Evolutionary conservation across 2,329 filamentous ascomycete species (phyloP).

Genomic region (Alternaria atra): DNA sequence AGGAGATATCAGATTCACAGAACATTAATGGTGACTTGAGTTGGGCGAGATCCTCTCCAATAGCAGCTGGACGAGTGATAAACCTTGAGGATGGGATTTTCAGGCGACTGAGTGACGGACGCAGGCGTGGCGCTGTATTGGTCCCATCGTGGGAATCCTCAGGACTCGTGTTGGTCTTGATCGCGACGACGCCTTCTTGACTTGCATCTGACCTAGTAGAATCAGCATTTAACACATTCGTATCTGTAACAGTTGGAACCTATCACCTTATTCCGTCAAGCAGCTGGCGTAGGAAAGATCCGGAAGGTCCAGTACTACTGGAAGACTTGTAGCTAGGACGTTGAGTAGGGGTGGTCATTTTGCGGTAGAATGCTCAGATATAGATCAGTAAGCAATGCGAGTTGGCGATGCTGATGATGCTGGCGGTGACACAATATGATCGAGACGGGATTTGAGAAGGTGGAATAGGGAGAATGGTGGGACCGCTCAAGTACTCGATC

Average conservation of each 20-base stretch:
- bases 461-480: slow-evolving; percentile 1
- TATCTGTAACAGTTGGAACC: neutral
- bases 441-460: slow-evolving; percentile 2
- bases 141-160: neutral
- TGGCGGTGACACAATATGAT: slow-evolving; percentile 15
- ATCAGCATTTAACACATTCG: neutral
- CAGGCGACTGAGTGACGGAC: slow-evolving; percentile 10
- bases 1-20: slow-evolving; percentile 27
- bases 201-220: neutral
- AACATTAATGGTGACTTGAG: slow-evolving; percentile 27
- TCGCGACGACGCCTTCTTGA: neutral
- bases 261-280: slow-evolving; percentile 37
- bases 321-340: slow-evolving; percentile 12
- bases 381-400: slow-evolving; percentile 29
- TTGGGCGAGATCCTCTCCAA: neutral
- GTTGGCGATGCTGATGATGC: slow-evolving; percentile 27
- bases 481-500: neutral
- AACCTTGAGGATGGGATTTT: slow-evolving; percentile 9
- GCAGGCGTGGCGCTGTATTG: neutral
- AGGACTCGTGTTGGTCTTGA: neutral
- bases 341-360: slow-evolving; percentile 38
- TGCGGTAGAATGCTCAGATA: slow-evolving; percentile 27
- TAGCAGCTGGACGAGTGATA: neutral
- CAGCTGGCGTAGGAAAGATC: slow-evolving; percentile 36
- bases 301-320: slow-evolving; percentile 20